These are phyloP conservation scores for Lycium ferocissimum DNA, from an alignment of 257 asterid genomes.

Conservation along the genomic window DNA sequence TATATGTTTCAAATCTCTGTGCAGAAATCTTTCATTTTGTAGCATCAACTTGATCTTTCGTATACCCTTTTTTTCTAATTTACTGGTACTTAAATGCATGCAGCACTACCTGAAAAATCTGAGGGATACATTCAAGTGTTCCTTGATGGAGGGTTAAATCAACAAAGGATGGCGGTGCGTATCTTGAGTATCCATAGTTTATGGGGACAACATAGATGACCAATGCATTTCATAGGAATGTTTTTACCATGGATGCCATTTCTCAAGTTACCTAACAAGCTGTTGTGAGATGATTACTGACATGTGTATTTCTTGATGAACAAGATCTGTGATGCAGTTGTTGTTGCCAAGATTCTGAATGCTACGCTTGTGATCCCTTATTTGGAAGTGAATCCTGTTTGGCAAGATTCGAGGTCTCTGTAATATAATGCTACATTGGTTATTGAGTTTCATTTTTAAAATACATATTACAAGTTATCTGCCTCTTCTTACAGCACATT, in stretches of 20 bases:
- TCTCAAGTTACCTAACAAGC: background rate
- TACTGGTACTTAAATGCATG: conserved; percentile 24
- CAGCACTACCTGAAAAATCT: conserved; percentile 73
- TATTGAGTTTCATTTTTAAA: background rate
- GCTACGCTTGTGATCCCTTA: conserved; percentile 91
- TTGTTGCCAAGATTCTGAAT: conserved; percentile 88
- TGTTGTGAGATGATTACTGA: background rate
- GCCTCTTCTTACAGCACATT: conserved; percentile 64
- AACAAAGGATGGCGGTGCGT: conserved; percentile 90
- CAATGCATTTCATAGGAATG: background rate
- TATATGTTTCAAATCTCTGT: no score
- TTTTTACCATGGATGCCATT: background rate
- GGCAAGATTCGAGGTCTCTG: conserved; percentile 90
- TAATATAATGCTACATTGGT: background rate
- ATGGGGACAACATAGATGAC: no score
- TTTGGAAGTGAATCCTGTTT: conserved; percentile 90
- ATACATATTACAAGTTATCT: background rate
- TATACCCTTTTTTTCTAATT: background rate
- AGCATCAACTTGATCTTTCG: no score
- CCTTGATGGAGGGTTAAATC: conserved; percentile 96
- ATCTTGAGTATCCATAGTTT: background rate
- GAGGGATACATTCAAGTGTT: conserved; percentile 88
- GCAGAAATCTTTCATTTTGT: no score
- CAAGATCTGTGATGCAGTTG: conserved; percentile 97
- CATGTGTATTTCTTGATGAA: background rate